Base-by-base conservation (phyloP, 805 yeast genomes). In the Kazachstania taianensis region DNA sequence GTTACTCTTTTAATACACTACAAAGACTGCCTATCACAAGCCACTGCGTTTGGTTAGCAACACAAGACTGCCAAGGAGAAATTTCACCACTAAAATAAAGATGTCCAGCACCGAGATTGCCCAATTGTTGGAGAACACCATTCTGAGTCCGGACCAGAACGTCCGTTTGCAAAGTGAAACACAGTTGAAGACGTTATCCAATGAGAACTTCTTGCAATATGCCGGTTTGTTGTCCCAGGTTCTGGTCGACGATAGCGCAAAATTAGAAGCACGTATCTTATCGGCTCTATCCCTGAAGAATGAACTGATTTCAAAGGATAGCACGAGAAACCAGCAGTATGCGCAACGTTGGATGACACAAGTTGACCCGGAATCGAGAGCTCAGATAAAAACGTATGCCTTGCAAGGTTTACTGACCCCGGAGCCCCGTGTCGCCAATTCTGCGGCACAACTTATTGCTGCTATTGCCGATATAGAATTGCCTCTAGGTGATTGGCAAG, bases 391-490 rank as follows among this genome's bases (percentile, higher is more conserved):
- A 63, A 66, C 69, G 30, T 66, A 70, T 20, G 70, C 85, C 0
- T 58, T 89, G 33, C 61, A 63, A 30, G 73, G 87, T 3, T 71
- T 92, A 38, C 57, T 78, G 38, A 69, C 82, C 13, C 55, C 64
- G n/a, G 81, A 74, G 44, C 40, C 49, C n/a, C 73, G 84, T 51
- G 95, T 89, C 38, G 92, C 94, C 22, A 75, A 78, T 39, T 72
- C 94, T 20, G 80, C 89, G 18, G 95, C 98, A 17, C 96, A 89
- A 65, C 69, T 89, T 45, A 89, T 92, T 35, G 94, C 97, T 23
- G 94, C 96, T 8, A 83, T 92, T 49, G 98, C 96, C n/a, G 89
- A 80, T 44, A 83, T 89, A 39, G 98, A 92, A 58, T 69, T 92
- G 44, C 96, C 96, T 31, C 66, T 80, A 43, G 70, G 70, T 44